phyloP scores from a whole-genome alignment of 805 yeast species.

The Saccharomycopsis fodiens region DNA sequence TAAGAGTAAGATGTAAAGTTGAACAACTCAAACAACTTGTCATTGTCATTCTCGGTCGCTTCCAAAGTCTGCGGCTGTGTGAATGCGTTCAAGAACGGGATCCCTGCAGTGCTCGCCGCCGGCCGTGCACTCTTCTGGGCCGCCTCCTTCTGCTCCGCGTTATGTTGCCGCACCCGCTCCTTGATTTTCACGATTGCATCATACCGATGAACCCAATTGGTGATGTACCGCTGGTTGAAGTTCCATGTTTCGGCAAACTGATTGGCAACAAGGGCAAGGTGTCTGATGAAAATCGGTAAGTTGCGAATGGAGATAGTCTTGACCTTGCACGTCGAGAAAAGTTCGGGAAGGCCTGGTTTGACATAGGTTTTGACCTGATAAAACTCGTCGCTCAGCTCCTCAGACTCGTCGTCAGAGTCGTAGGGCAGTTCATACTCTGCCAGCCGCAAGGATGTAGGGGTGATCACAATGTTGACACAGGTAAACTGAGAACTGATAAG shows the following conservation, averaged over 20 bases:
- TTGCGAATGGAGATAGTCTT: slow-evolving; percentile 57
- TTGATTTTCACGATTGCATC: slow-evolving; percentile 12
- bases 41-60: not conserved
- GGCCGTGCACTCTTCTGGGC: not conserved
- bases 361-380: slow-evolving; percentile 61
- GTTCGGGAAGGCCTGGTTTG: slow-evolving; percentile 64
- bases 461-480: slow-evolving; percentile 70
- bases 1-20: slow-evolving; percentile 6
- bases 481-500: slow-evolving; percentile 72
- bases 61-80: not conserved
- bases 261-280: slow-evolving; percentile 55
- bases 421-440: slow-evolving; percentile 9
- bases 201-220: slow-evolving; percentile 60
- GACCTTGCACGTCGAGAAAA: slow-evolving; percentile 68
- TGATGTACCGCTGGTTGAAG: slow-evolving; percentile 38
- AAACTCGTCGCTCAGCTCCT: slow-evolving; percentile 24
- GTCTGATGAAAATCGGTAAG: slow-evolving; percentile 58
- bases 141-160: slow-evolving; percentile 1
- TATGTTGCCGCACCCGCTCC: slow-evolving; percentile 7
- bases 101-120: not conserved
- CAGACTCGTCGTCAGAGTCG: slow-evolving; percentile 3
- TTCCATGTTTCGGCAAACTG: slow-evolving; percentile 76
- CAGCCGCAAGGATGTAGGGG: slow-evolving; percentile 36
- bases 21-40: slow-evolving; percentile 5
- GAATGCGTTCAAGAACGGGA: slow-evolving; percentile 5